Percentiles rank a stretch among this genome's conserved stretches.
Conservation (phyloP, 2,329 filamentous ascomycete species). For the Metarhizium anisopliae region DNA sequence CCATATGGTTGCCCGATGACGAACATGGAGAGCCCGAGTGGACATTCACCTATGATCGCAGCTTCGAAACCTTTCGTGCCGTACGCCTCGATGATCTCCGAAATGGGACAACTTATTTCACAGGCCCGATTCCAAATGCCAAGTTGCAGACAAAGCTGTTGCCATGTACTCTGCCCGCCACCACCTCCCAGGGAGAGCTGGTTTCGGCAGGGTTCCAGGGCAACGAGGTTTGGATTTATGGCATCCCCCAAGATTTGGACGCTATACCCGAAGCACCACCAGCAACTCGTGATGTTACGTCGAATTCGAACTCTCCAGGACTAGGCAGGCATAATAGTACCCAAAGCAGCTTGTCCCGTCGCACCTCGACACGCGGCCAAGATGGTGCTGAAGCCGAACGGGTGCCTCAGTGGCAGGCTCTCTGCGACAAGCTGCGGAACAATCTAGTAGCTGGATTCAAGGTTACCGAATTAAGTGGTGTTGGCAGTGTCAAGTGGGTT, state of each 20-base stretch:
- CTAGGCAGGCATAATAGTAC: conserved; percentile 23
- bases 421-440: conserved; percentile 61
- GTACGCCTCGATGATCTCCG: conserved; percentile 66
- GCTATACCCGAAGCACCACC: conserved; percentile 39
- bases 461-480: conserved; percentile 54
- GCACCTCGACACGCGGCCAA: conserved; percentile 21
- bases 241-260: conserved; percentile 64
- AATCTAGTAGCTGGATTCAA: conserved; percentile 60
- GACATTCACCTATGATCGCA: conserved; percentile 70
- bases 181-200: conserved; percentile 61
- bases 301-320: background rate
- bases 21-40: conserved; percentile 58
- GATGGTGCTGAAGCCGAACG: conserved; percentile 21
- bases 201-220: conserved; percentile 66
- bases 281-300: conserved; percentile 13
- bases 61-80: conserved; percentile 69
- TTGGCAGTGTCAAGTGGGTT: conserved; percentile 66
- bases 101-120: conserved; percentile 72
- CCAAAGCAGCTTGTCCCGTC: conserved; percentile 19
- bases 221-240: conserved; percentile 70
- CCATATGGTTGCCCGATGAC: conserved; percentile 56
- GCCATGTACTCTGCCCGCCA: conserved; percentile 60
- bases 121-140: conserved; percentile 52
- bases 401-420: conserved; percentile 59
- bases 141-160: conserved; percentile 47